Percentiles rank a stretch among this genome's conserved stretches.
These are phyloP conservation scores for Xylariales sp. DNA, from an alignment of 2,329 filamentous ascomycete genomes.

Conservation along the genomic window DNA sequence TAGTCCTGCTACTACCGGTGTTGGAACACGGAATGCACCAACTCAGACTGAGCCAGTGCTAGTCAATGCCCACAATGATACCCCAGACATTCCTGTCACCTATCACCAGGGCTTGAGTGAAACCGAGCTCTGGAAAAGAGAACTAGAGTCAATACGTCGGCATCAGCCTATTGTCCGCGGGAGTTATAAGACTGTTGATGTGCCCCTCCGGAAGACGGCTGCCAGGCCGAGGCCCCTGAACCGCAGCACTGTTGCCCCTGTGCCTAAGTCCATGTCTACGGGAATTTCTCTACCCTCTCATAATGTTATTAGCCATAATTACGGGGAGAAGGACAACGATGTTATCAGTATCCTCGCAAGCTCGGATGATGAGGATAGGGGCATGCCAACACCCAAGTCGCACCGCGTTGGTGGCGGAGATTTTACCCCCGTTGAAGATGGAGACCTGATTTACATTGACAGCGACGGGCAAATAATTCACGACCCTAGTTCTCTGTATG, in stretches of 20 bases:
- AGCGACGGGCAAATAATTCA: too few species aligned
- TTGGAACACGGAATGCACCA: background rate
- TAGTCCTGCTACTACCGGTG: background rate
- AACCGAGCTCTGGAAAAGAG: conserved; percentile 28
- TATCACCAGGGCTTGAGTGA: conserved; percentile 3
- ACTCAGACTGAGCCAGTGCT: conserved; percentile 16
- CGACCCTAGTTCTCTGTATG: too few species aligned
- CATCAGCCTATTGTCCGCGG: conserved; percentile 13
- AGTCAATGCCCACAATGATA: background rate
- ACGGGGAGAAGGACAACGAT: background rate
- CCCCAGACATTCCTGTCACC: too few species aligned
- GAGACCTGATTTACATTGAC: too few species aligned
- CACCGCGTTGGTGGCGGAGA: conserved; percentile 19
- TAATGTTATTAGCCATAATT: background rate
- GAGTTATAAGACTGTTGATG: conserved; percentile 16
- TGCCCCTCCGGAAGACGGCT: conserved; percentile 17
- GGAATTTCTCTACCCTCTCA: background rate
- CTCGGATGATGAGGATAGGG: conserved; percentile 20
- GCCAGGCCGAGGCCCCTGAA: background rate
- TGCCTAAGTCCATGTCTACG: too few species aligned
- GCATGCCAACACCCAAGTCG: background rate
- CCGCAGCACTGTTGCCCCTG: background rate
- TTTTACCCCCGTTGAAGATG: background rate
- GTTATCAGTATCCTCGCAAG: conserved; percentile 18
- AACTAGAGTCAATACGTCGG: conserved; percentile 32